Evolutionary conservation across 208 protist species (phyloP).

Genomic region (Crithidia acanthocephali): DNA sequence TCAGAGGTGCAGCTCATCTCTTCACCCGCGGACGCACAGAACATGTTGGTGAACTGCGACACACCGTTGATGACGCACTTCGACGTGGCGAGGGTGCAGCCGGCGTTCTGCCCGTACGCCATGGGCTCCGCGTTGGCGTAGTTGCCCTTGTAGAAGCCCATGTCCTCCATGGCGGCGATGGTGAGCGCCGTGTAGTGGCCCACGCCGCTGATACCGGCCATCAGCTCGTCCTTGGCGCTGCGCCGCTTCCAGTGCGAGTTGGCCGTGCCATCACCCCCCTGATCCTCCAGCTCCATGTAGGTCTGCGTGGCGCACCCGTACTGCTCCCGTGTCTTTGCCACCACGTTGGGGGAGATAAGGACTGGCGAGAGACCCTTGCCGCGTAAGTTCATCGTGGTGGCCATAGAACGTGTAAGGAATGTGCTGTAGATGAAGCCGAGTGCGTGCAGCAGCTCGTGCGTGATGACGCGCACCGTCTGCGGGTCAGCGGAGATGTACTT

Average conservation of each 20-base stretch:
- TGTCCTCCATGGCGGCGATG: too few relatives aligned
- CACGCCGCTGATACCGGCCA: slow-evolving; percentile 45
- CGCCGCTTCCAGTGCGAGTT: slow-evolving; percentile 90
- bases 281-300: slow-evolving; percentile 79
- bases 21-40: too few relatives aligned
- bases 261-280: slow-evolving; percentile 47
- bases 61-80: too few relatives aligned
- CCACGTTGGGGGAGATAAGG: slow-evolving; percentile 43
- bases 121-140: too few relatives aligned
- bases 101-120: too few relatives aligned
- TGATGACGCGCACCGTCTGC: slow-evolving; percentile 35
- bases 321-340: slow-evolving; percentile 42
- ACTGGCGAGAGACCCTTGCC: slow-evolving; percentile 35
- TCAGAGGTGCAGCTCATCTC: too few relatives aligned
- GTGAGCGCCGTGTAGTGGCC: slow-evolving; percentile 73
- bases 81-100: too few relatives aligned
- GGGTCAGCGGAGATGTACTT: background rate
- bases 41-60: too few relatives aligned
- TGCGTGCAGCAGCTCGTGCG: slow-evolving; percentile 88
- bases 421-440: slow-evolving; percentile 61
- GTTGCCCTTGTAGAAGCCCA: too few relatives aligned
- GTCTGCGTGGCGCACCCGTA: slow-evolving; percentile 49
- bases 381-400: slow-evolving; percentile 30
- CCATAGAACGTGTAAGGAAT: slow-evolving; percentile 28
- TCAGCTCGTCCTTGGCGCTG: slow-evolving; percentile 83